Base-by-base conservation (phyloP, 768 basidiomycete genomes). In the Solioccasus polychromus region DNA sequence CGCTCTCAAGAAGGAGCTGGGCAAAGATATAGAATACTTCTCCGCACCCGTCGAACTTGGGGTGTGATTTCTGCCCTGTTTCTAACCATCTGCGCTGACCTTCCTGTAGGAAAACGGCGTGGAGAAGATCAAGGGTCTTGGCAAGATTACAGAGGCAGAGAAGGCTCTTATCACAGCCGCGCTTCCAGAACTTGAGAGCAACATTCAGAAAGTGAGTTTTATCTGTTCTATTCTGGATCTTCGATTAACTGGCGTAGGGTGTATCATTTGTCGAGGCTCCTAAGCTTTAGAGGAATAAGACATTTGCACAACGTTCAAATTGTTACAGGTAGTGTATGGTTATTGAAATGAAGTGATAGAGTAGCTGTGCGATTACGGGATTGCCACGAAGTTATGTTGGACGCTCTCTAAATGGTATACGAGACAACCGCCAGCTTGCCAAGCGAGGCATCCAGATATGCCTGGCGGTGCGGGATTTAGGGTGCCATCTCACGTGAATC, bases 1-100 rank as follows among this genome's bases (percentile, higher is more conserved):
- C n/a, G 80, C 73, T n/a, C 71, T 97, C 58, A 77, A 76, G 66
- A 79, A 79, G 69, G 89, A 91, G 64, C 77, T 97, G 47, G 88
- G 84, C 12, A 62, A 72, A 50, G 77, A 85, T 11, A 64, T 95
- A 30, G 85, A 85, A 37, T 98, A 82, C 77, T 98, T 99, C 77
- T 90, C 92, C 18, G 80, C 84, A 28, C 84, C 79, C 39, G 79
- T 99, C 47, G 85, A 92, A 69, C 84, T 99, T 46, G 92, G 94
- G 48, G 91, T 92, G 66, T 36, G 71, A 62, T 24, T 55, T 1
- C 10, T 19, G 11, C 38, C 15, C 8, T 31, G 39, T 18, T 3
- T 31, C 31, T 25, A 20, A 43, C 8, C 9, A 25, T 24, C 28
- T 30, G 30, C 14, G 41, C 41, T 46, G 31, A 55, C 42, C 17